These are phyloP conservation scores for Aspergillus novofumigatus DNA, from an alignment of 2,329 filamentous ascomycete species.

Conservation along the genomic window DNA sequence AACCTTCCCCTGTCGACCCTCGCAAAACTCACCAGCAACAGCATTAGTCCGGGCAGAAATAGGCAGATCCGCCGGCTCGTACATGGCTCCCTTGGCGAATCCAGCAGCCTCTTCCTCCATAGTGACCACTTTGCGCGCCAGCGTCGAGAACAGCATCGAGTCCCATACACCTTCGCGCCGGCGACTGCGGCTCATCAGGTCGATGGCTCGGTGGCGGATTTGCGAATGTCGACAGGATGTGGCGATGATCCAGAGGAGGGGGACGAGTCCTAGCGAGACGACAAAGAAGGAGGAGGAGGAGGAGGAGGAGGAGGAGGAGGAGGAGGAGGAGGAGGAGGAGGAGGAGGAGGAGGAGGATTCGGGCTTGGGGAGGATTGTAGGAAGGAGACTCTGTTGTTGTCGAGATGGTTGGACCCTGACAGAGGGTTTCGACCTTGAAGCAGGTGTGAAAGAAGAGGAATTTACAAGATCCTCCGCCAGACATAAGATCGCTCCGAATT, in stretches of 20 bases:
- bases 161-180: conserved; percentile 69
- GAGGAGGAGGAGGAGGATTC: conserved; percentile 6
- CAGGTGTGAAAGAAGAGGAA: neutral
- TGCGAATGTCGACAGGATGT: conserved; percentile 60
- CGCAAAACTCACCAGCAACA: conserved; percentile 1
- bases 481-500: conserved; percentile 5
- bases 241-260: conserved; percentile 62
- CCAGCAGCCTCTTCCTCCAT: conserved; percentile 18
- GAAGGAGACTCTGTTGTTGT: neutral
- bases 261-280: conserved; percentile 60
- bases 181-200: conserved; percentile 56
- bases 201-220: conserved; percentile 58
- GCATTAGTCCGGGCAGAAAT: conserved; percentile 1
- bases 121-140: conserved; percentile 14
- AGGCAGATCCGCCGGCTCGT: conserved; percentile 5
- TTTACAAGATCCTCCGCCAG: conserved; percentile 9
- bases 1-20: conserved; percentile 6
- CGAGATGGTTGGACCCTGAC: neutral
- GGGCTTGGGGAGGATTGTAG: conserved; percentile 6
- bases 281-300: conserved; percentile 45
- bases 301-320: conserved; percentile 28
- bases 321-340: conserved; percentile 39
- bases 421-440: neutral
- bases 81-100: neutral
- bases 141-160: conserved; percentile 13